A percentile compares a stretch with the other conserved stretches of the same genome.
Evolutionary conservation across 1,284 basidiomycete genomes (phyloP).

Genomic region (Ceratobasidium theobromae): DNA sequence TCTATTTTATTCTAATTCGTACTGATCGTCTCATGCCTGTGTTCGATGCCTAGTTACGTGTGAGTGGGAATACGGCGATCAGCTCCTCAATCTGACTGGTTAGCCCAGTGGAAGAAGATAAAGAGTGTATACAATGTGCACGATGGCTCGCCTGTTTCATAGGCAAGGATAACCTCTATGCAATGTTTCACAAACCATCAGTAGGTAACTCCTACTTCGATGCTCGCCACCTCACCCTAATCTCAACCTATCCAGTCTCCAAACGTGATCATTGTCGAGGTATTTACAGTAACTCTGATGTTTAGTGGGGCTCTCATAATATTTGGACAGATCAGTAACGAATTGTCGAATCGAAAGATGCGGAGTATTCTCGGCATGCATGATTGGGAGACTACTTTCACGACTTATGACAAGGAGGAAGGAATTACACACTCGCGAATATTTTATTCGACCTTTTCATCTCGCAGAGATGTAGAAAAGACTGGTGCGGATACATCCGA

Average conservation of each 20-base stretch:
- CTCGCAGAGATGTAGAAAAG: slow-evolving; percentile 23
- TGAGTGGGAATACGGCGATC: neutral
- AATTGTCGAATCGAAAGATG: slow-evolving; percentile 4
- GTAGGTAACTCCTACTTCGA: neutral
- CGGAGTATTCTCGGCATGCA: slow-evolving; percentile 9
- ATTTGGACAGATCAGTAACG: neutral
- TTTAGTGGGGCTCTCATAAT: neutral
- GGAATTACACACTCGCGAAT: neutral
- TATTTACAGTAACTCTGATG: neutral
- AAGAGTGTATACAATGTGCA: neutral
- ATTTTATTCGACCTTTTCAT: slow-evolving; percentile 11
- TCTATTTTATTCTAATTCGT: neutral
- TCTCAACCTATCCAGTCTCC: neutral
- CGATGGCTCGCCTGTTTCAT: slow-evolving; percentile 22
- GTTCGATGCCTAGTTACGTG: neutral
- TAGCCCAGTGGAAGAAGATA: slow-evolving; percentile 4
- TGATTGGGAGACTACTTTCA: slow-evolving; percentile 4
- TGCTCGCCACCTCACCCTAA: neutral
- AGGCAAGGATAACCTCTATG: slow-evolving; percentile 5
- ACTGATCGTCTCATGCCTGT: neutral
- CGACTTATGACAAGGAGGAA: neutral
- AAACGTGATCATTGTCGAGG: slow-evolving; percentile 22
- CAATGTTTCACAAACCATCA: slow-evolving; percentile 12
- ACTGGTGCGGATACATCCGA: neutral
- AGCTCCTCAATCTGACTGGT: neutral